phyloP scores from a whole-genome alignment of 2,329 filamentous ascomycete species.

The Cucurbitaria berberidis region DNA sequence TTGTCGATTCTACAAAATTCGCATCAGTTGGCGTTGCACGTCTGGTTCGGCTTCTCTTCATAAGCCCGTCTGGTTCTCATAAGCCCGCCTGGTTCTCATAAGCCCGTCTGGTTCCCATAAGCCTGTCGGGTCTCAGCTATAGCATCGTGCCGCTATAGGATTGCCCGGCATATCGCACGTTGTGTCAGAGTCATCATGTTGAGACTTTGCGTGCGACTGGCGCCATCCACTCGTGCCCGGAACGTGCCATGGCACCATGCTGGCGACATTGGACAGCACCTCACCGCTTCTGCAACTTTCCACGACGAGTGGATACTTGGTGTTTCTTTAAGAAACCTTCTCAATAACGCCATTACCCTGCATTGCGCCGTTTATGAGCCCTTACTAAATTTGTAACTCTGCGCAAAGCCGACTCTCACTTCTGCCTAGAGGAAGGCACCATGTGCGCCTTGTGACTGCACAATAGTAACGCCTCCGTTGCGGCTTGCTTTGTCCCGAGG shows the following conservation, averaged over 20 bases:
- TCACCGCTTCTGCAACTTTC: constrained; percentile 15
- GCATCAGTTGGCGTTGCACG: constrained; percentile 2
- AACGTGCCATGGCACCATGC: constrained; percentile 24
- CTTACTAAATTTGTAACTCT: constrained; percentile 1
- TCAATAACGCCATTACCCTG: constrained; percentile 10
- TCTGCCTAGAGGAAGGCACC: not conserved
- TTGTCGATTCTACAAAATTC: not conserved
- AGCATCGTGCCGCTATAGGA: constrained; percentile 2
- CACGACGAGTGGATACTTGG: not conserved
- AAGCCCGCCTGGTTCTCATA: no score
- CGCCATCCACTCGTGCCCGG: constrained; percentile 17
- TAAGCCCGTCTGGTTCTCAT: no score
- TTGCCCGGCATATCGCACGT: constrained; percentile 23
- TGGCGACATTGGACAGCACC: constrained; percentile 13
- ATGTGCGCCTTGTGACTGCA: not conserved
- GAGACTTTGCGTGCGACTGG: constrained; percentile 20
- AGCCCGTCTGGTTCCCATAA: no score
- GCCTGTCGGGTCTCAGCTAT: constrained; percentile 7
- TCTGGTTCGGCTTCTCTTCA: no score
- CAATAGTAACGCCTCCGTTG: constrained; percentile 2
- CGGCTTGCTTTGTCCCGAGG: constrained; percentile 1
- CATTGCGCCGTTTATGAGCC: constrained; percentile 14
- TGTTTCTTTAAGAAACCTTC: constrained; percentile 1
- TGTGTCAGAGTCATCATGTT: constrained; percentile 21
- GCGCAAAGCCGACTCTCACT: constrained; percentile 6